Conservation (phyloP, 441 rosid species). For the Brassica hybrid region DNA sequence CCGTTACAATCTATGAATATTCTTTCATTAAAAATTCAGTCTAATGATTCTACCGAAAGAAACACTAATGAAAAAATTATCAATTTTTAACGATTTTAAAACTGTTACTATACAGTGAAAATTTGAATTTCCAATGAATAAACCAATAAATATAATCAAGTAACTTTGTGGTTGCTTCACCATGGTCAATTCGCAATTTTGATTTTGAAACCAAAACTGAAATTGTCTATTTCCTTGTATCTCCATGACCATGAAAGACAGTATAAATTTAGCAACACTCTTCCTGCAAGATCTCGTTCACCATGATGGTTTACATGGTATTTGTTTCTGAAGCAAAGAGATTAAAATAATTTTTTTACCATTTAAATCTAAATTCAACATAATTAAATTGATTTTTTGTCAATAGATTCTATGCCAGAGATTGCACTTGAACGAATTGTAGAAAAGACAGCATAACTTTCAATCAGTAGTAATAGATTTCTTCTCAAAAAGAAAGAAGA, state of each 20-base stretch:
- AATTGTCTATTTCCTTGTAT: not conserved
- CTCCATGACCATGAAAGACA: not conserved
- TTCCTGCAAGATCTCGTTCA: too few species aligned
- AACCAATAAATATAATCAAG: not conserved
- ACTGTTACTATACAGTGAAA: too few species aligned
- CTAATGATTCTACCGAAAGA: too few species aligned
- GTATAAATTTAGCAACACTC: too few species aligned
- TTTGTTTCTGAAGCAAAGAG: not conserved
- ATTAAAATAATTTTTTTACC: not conserved
- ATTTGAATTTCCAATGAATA: too few species aligned
- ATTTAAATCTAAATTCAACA: not conserved
- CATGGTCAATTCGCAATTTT: not conserved
- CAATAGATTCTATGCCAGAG: too few species aligned
- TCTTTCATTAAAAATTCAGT: too few species aligned
- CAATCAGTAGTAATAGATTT: not conserved
- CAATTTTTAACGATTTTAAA: too few species aligned
- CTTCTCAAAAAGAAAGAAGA: not conserved
- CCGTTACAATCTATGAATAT: too few species aligned
- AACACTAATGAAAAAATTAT: too few species aligned
- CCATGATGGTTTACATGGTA: not conserved
- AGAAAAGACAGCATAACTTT: not conserved
- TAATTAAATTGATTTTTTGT: too few species aligned
- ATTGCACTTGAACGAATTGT: not conserved
- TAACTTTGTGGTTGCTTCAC: not conserved
- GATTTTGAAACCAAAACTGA: not conserved